These are phyloP conservation scores for Platanus orientalis DNA, from an alignment of 164 flowering plant genomes.

Conservation along the genomic window DNA sequence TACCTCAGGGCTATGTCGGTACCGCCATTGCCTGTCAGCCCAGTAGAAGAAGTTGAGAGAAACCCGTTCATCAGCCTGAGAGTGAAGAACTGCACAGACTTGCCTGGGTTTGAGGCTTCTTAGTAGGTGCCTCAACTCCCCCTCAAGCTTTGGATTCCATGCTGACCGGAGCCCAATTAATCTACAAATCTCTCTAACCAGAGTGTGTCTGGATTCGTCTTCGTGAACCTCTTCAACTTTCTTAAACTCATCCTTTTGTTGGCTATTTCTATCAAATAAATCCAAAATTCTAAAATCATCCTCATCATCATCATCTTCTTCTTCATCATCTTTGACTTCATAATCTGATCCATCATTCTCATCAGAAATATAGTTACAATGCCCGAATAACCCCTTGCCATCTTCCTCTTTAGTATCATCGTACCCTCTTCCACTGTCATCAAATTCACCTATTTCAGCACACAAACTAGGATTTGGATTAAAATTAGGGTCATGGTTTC, in stretches of 20 bases:
- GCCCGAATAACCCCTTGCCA: constrained; percentile 1
- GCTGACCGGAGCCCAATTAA: constrained; percentile 42
- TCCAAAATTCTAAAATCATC: constrained; percentile 37
- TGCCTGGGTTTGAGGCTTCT: constrained; percentile 71
- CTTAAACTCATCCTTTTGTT: constrained; percentile 15
- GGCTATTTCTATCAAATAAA: constrained; percentile 17
- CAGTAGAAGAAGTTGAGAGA: constrained; percentile 85
- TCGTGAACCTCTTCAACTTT: constrained; percentile 32
- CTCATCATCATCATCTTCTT: constrained; percentile 24
- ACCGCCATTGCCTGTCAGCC: constrained; percentile 91
- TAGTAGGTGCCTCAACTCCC: constrained; percentile 53
- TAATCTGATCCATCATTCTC: constrained; percentile 23
- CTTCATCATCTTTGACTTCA: constrained; percentile 26
- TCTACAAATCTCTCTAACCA: constrained; percentile 70
- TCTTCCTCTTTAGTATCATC: neutral
- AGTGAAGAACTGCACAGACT: constrained; percentile 71
- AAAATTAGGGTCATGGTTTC: constrained; percentile 12
- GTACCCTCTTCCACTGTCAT: constrained; percentile 7
- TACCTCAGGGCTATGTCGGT: constrained; percentile 60
- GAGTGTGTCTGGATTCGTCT: constrained; percentile 58
- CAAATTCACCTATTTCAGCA: constrained; percentile 8
- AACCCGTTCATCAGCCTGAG: constrained; percentile 57
- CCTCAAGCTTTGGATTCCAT: constrained; percentile 73
- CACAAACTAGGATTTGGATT: neutral
- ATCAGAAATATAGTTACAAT: constrained; percentile 8